Evolutionary conservation across 2,329 filamentous ascomycete species (phyloP).

Genomic region (Emmonsiellopsis sp.): DNA sequence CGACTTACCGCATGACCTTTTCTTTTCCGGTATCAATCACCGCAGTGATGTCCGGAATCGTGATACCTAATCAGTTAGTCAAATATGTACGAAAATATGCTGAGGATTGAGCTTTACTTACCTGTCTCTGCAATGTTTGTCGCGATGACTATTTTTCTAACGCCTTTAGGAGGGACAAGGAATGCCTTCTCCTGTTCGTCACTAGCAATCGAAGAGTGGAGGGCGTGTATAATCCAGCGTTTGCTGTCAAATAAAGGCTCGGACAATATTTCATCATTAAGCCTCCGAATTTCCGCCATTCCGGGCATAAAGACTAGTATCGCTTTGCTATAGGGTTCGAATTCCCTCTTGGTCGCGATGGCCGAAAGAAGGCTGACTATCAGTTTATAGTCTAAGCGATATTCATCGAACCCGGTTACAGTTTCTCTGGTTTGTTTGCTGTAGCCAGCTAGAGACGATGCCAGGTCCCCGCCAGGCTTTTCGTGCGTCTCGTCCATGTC

Average conservation of each 20-base stretch:
- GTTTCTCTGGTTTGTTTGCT: conserved; percentile 66
- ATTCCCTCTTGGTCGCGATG: conserved; percentile 61
- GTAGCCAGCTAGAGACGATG: conserved; percentile 62
- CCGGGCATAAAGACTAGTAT: conserved; percentile 92
- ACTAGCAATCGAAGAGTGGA: conserved; percentile 91
- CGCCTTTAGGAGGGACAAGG: conserved; percentile 67
- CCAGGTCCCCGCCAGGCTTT: conserved; percentile 47
- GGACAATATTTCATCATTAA: conserved; percentile 76
- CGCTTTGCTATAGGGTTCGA: conserved; percentile 71
- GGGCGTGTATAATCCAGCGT: conserved; percentile 76
- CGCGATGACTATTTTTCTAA: conserved; percentile 87
- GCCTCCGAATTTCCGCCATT: conserved; percentile 79
- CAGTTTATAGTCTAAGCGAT: conserved; percentile 81
- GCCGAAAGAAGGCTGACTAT: conserved; percentile 68
- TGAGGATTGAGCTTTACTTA: conserved; percentile 8
- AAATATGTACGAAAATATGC: neutral
- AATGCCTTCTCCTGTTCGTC: conserved; percentile 96
- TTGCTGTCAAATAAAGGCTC: conserved; percentile 61
- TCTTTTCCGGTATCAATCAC: conserved; percentile 96
- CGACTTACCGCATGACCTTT: conserved; percentile 67
- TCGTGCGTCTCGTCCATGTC: conserved; percentile 37
- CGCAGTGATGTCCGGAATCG: conserved; percentile 93
- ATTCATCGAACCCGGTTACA: conserved; percentile 74
- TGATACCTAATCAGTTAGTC: conserved; percentile 49
- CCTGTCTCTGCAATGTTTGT: conserved; percentile 98